Conservation (phyloP, 495 filamentous ascomycete genomes). For the Aspergillus ostianus region DNA sequence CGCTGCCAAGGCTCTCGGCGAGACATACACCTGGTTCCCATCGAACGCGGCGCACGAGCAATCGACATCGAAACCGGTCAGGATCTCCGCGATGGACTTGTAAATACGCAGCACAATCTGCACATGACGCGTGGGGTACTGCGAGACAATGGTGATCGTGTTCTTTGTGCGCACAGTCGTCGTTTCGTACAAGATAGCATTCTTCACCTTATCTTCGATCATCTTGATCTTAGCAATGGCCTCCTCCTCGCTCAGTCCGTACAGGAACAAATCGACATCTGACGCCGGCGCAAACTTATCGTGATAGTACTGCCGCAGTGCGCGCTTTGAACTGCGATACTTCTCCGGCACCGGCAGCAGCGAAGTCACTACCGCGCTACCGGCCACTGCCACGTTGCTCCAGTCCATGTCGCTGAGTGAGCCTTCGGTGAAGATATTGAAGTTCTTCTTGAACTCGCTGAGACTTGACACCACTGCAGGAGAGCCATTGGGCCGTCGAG, state of each 20-base stretch:
- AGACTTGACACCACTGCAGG: conserved; percentile 62
- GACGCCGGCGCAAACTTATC: conserved; percentile 75
- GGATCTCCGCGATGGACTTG: conserved; percentile 73
- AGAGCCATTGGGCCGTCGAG: conserved; percentile 58
- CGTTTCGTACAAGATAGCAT: conserved; percentile 71
- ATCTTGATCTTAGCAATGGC: conserved; percentile 78
- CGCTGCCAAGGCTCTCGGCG: conserved; percentile 68
- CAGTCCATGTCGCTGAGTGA: conserved; percentile 65
- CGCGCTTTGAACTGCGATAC: conserved; percentile 61
- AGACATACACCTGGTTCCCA: conserved; percentile 69
- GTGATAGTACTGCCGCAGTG: conserved; percentile 69
- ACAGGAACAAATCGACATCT: conserved; percentile 82
- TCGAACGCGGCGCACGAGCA: conserved; percentile 78
- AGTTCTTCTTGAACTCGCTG: conserved; percentile 71
- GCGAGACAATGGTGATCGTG: conserved; percentile 76
- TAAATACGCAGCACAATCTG: conserved; percentile 83
- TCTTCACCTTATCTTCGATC: conserved; percentile 67
- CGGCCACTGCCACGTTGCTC: conserved; percentile 75
- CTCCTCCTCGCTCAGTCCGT: conserved; percentile 68
- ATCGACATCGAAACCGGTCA: conserved; percentile 84
- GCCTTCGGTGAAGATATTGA: conserved; percentile 73
- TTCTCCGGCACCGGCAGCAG: conserved; percentile 68
- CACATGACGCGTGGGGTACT: conserved; percentile 79
- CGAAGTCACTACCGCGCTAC: conserved; percentile 71
- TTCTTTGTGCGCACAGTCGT: conserved; percentile 79